phyloP scores from a whole-genome alignment of 805 yeast species.

The Tetrapisispora pingtungensis region DNA sequence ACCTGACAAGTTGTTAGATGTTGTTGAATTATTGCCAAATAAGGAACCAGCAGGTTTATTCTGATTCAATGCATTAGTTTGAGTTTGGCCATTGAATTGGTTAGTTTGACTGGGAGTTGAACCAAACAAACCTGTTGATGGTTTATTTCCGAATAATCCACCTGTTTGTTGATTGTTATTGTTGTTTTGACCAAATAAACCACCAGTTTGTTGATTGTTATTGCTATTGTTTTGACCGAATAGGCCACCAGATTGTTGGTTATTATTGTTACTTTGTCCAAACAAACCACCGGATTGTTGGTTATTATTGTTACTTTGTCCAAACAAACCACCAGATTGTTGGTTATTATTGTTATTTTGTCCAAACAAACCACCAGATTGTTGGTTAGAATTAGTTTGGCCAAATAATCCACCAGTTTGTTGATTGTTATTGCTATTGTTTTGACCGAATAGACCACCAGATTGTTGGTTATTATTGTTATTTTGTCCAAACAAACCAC shows the following conservation, averaged over 20 bases:
- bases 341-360: too few species aligned
- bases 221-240: slow-evolving; percentile 25
- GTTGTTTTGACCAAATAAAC: too few species aligned
- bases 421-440: slow-evolving; percentile 10
- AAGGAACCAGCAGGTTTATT: slow-evolving; percentile 21
- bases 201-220: slow-evolving; percentile 13
- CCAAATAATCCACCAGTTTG: slow-evolving; percentile 31
- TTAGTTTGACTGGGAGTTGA: slow-evolving; percentile 4
- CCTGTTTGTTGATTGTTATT: slow-evolving; percentile 12
- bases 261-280: slow-evolving; percentile 13
- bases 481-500: slow-evolving; percentile 35
- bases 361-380: slow-evolving; percentile 13
- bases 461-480: slow-evolving; percentile 10
- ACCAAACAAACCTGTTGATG: slow-evolving; percentile 4
- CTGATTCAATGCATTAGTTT: slow-evolving; percentile 10
- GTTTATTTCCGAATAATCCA: slow-evolving; percentile 29
- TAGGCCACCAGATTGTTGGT: slow-evolving; percentile 20
- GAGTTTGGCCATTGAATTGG: slow-evolving; percentile 3
- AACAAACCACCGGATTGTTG: slow-evolving; percentile 27
- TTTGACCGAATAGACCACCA: slow-evolving; percentile 21
- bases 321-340: slow-evolving; percentile 26
- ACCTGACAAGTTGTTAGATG: slow-evolving; percentile 8
- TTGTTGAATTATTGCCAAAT: slow-evolving; percentile 6
- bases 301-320: slow-evolving; percentile 8
- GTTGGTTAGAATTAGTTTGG: slow-evolving; percentile 15